Conservation (phyloP, 202 grass and related monocot genomes). For the Schoenoplectus triqueter region DNA sequence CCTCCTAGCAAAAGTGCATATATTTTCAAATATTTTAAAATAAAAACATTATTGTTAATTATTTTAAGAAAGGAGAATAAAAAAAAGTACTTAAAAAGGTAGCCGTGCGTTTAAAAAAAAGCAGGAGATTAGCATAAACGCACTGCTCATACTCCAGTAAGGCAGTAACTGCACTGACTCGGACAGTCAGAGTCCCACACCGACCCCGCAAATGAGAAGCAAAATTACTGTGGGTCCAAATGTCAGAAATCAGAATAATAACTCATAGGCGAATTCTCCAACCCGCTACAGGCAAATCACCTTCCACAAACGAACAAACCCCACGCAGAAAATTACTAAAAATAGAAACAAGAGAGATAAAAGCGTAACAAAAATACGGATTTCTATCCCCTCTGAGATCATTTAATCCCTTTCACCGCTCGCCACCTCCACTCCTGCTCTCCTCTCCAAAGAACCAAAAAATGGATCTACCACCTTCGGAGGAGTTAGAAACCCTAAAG, state of each 20-base stretch:
- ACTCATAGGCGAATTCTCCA: too few species aligned
- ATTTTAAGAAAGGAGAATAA: too few species aligned
- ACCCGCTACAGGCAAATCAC: not conserved
- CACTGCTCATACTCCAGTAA: too few species aligned
- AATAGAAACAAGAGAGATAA: not conserved
- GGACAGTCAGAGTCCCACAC: not conserved
- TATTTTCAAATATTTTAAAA: too few species aligned
- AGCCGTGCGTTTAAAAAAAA: too few species aligned
- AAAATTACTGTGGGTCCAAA: not conserved
- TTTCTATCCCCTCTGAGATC: not conserved
- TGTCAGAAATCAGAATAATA: too few species aligned
- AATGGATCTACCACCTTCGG: slow-evolving; percentile 39
- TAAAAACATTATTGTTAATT: too few species aligned
- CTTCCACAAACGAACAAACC: slow-evolving; percentile 28
- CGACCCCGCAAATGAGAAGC: not conserved
- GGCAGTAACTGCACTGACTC: too few species aligned
- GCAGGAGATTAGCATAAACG: too few species aligned
- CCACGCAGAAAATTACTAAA: not conserved
- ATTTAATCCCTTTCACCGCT: slow-evolving; percentile 23
- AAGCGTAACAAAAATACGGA: not conserved
- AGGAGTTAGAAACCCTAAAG: slow-evolving; percentile 63
- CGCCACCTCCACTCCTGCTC: not conserved
- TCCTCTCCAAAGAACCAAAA: slow-evolving; percentile 4
- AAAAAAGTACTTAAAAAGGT: too few species aligned
- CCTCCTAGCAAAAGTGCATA: too few species aligned